Base-by-base conservation (phyloP, 805 yeast genomes). In the Candida jianshihensis region DNA sequence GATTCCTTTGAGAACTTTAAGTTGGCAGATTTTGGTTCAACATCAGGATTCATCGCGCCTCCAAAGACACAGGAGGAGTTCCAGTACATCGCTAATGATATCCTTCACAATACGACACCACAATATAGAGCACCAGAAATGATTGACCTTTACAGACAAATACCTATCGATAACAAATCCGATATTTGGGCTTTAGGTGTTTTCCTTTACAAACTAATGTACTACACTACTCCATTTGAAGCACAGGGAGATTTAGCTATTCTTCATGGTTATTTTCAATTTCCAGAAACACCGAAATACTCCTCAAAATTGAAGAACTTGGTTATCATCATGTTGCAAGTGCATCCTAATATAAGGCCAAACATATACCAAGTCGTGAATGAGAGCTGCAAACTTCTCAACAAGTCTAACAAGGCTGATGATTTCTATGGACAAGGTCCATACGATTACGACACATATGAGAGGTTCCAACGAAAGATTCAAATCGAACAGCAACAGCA, bases 141-240 rank as follows among this genome's bases (percentile, higher is more conserved):
- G 97, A 75, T 90, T 38, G 97, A 90, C 59, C 68, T 89, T 19
- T 81, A 81, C 55, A 67, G 87, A 32, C 84, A 88, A 6, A 63
- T 78, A 32, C 92, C 96, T 2, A 83, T 90, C 28, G 92, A 90
- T 59, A 94, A 89, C 51, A 87, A 87, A 59, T 71, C 90, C 7
- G 98, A 90, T 61, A 84, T 90, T 33, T 90, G 98, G 98, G 98
- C 98, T 0, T 63, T 90, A 33, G 98, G 98, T 10, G 81, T 92
- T 22, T 85, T 92, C 43, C 66, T 92, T 34, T 90, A 85, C 66
- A 90, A 90, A 56, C 66, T 90, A 42, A 81, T 96, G 60, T 90
- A 83, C 61, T 90, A 86, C 59, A 89, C 83, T 1, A 90, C 98
- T 1, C 98, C 98, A 2, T 90, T 92, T 58, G 98, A 90, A 60